These are phyloP conservation scores for Auricularia sp. DNA, from an alignment of 768 basidiomycete genomes.

Conservation along the genomic window DNA sequence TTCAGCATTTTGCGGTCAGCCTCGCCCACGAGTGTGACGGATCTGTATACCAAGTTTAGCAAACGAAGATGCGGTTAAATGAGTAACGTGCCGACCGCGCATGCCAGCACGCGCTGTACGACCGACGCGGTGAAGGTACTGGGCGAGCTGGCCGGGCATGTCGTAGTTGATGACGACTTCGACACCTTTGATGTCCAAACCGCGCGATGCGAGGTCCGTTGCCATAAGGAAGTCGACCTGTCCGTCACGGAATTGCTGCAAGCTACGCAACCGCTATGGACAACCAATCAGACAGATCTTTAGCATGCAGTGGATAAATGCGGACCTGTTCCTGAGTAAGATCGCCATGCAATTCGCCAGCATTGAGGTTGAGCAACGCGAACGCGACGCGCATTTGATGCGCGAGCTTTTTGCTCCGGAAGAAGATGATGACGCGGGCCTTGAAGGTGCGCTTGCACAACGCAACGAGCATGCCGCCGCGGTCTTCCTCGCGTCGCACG, in stretches of 20 bases:
- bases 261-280: conserved; percentile 67
- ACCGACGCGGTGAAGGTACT: conserved; percentile 95
- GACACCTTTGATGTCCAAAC: conserved; percentile 94
- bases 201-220: conserved; percentile 90
- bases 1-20: conserved; percentile 94
- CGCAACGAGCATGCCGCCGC: conserved; percentile 65
- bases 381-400: conserved; percentile 97
- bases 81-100: conserved; percentile 66
- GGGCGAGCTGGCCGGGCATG: conserved; percentile 87
- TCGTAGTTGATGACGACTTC: conserved; percentile 99
- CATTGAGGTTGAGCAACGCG: conserved; percentile 75
- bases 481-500: conserved; percentile 69
- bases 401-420: conserved; percentile 92
- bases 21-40: conserved; percentile 93
- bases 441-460: conserved; percentile 86
- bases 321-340: conserved; percentile 89
- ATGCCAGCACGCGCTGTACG: conserved; percentile 92
- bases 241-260: conserved; percentile 82
- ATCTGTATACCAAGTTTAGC: conserved; percentile 35
- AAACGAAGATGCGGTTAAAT: neutral
- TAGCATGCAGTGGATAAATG: neutral
- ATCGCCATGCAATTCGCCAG: conserved; percentile 91
- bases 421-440: conserved; percentile 79
- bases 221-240: conserved; percentile 88
- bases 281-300: neutral